These are phyloP conservation scores for Helianthus annuus DNA, from an alignment of 129 eudicot species.

Conservation along the genomic window DNA sequence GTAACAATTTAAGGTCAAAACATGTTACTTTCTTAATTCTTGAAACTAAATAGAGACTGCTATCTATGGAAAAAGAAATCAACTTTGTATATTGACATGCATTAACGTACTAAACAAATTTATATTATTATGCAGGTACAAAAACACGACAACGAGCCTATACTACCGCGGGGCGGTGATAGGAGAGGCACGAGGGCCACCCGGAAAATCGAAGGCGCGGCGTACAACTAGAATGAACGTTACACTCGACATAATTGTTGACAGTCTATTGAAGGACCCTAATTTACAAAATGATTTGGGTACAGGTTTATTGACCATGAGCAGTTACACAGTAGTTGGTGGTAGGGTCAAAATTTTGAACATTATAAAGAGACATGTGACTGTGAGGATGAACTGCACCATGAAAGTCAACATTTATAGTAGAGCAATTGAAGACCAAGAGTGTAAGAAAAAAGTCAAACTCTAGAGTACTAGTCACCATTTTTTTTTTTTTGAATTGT, in stretches of 20 bases:
- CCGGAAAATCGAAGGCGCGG: constrained; percentile 62
- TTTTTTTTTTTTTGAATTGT: not conserved
- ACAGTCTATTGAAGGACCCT: constrained; percentile 40
- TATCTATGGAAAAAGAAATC: too few species aligned
- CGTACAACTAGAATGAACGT: constrained; percentile 63
- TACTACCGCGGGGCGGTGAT: constrained; percentile 46
- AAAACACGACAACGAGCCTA: constrained; percentile 55
- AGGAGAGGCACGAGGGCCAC: constrained; percentile 68
- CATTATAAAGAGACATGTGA: constrained; percentile 54
- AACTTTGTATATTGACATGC: not conserved
- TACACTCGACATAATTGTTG: constrained; percentile 46
- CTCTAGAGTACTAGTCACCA: constrained; percentile 33
- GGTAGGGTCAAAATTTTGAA: constrained; percentile 59
- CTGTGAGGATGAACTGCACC: constrained; percentile 75
- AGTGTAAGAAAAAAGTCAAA: constrained; percentile 58
- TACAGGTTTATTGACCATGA: constrained; percentile 45
- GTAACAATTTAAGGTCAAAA: too few species aligned
- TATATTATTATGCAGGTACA: constrained; percentile 30
- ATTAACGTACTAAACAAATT: not conserved
- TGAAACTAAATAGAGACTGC: too few species aligned
- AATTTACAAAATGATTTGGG: constrained; percentile 41
- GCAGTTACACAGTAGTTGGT: constrained; percentile 58
- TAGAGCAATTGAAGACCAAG: constrained; percentile 55
- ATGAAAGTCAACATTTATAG: constrained; percentile 53
- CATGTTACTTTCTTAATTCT: too few species aligned